These are phyloP conservation scores for Melampsora americana DNA, from an alignment of 1,284 basidiomycete species.

Conservation along the genomic window DNA sequence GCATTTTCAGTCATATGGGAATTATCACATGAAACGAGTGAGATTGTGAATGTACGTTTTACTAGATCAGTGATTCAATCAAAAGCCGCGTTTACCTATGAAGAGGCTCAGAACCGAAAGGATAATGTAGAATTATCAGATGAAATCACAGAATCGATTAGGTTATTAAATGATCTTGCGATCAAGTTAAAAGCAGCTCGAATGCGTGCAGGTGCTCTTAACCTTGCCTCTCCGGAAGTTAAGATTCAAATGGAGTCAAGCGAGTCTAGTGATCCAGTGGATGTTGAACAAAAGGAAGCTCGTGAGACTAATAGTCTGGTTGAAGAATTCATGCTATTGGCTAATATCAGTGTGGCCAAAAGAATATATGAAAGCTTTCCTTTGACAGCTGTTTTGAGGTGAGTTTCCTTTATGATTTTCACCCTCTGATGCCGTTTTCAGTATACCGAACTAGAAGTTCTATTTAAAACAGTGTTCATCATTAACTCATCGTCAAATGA, in stretches of 20 bases:
- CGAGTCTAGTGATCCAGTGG: slow-evolving; percentile 82
- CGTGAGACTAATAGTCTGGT: slow-evolving; percentile 93
- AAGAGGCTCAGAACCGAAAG: slow-evolving; percentile 89
- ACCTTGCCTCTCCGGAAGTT: slow-evolving; percentile 95
- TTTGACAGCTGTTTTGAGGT: slow-evolving; percentile 88
- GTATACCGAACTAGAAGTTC: not conserved
- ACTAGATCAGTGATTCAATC: slow-evolving; percentile 95
- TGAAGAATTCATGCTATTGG: slow-evolving; percentile 98
- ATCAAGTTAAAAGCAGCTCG: slow-evolving; percentile 78
- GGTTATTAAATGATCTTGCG: slow-evolving; percentile 83
- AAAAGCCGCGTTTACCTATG: slow-evolving; percentile 95
- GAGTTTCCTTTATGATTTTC: slow-evolving; percentile 46
- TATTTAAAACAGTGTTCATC: no score
- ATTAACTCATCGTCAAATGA: not conserved
- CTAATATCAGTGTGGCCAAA: slow-evolving; percentile 88
- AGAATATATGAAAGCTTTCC: slow-evolving; percentile 94
- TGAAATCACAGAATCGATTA: slow-evolving; percentile 78
- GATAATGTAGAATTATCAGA: slow-evolving; percentile 81
- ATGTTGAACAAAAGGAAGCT: slow-evolving; percentile 93
- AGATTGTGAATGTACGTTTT: slow-evolving; percentile 86
- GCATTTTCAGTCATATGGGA: slow-evolving; percentile 96
- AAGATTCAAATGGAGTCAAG: slow-evolving; percentile 87
- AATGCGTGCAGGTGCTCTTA: slow-evolving; percentile 91
- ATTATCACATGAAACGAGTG: slow-evolving; percentile 79
- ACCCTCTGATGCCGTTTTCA: not conserved